These are phyloP conservation scores for Auricularia sp. DNA, from an alignment of 768 basidiomycete species.

Conservation along the genomic window DNA sequence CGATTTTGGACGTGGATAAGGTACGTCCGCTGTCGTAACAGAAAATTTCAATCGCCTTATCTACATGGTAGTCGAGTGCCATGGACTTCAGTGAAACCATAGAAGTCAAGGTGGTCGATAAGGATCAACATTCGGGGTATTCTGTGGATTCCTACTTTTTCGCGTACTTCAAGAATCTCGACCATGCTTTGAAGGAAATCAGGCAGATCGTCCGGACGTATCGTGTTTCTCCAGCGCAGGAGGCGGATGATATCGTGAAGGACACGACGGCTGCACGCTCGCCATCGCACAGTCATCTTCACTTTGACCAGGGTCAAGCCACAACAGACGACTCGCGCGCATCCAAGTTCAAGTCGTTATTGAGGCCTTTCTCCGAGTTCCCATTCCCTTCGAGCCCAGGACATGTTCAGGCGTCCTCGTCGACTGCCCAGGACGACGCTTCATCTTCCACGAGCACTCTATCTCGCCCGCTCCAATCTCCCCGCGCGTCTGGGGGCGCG, in stretches of 20 bases:
- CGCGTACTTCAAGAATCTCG: constrained; percentile 83
- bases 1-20: constrained; percentile 79
- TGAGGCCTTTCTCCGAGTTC: constrained; percentile 43
- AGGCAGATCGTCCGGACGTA: constrained; percentile 56
- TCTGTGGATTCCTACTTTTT: constrained; percentile 86
- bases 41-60: too few species aligned
- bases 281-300: background rate
- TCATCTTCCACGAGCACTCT: background rate
- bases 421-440: background rate
- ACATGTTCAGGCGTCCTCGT: background rate
- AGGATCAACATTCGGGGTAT: constrained; percentile 57
- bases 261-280: constrained; percentile 13
- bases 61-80: constrained; percentile 42
- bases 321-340: background rate
- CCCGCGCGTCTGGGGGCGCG: background rate
- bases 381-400: background rate
- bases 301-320: background rate
- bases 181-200: constrained; percentile 70
- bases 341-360: constrained; percentile 55
- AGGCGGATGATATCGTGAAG: constrained; percentile 17
- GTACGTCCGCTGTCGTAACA: too few species aligned
- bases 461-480: background rate
- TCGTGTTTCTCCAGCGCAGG: constrained; percentile 11
- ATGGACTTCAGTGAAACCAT: constrained; percentile 97
- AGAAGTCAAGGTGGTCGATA: constrained; percentile 75